Conservation (phyloP, 106 monocot genomes). For the Cymbidium sinense region DNA sequence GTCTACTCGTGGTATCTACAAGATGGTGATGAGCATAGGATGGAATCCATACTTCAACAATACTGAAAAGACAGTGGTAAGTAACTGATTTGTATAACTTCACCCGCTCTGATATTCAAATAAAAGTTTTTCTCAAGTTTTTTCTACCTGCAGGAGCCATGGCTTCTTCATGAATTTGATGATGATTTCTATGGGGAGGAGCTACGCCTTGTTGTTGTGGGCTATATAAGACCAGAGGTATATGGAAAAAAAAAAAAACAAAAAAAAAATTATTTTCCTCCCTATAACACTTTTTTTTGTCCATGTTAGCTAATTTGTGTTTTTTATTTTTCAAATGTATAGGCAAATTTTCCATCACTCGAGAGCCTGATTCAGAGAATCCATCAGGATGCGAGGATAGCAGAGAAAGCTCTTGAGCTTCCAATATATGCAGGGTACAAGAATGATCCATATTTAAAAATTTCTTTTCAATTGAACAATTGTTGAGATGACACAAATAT, state of each 20-base stretch:
- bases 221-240: slow-evolving; percentile 96
- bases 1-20: slow-evolving; percentile 57
- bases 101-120: neutral
- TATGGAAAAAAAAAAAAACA: neutral
- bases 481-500: no score
- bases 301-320: neutral
- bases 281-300: neutral
- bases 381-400: slow-evolving; percentile 74
- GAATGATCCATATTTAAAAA: slow-evolving; percentile 47
- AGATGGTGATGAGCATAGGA: slow-evolving; percentile 98
- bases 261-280: neutral
- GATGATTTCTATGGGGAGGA: slow-evolving; percentile 97
- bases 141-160: slow-evolving; percentile 63
- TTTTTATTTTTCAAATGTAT: slow-evolving; percentile 8
- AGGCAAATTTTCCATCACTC: slow-evolving; percentile 91
- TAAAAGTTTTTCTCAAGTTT: neutral
- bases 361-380: slow-evolving; percentile 90
- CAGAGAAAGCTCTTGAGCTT: slow-evolving; percentile 79
- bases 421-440: slow-evolving; percentile 66
- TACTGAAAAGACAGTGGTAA: slow-evolving; percentile 84
- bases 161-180: slow-evolving; percentile 82
- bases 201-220: slow-evolving; percentile 74
- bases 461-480: neutral
- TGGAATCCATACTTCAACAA: slow-evolving; percentile 98
- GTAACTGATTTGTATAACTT: slow-evolving; percentile 2